Conservation (phyloP, 331 rosid genomes). For the Quercus lobata region DNA sequence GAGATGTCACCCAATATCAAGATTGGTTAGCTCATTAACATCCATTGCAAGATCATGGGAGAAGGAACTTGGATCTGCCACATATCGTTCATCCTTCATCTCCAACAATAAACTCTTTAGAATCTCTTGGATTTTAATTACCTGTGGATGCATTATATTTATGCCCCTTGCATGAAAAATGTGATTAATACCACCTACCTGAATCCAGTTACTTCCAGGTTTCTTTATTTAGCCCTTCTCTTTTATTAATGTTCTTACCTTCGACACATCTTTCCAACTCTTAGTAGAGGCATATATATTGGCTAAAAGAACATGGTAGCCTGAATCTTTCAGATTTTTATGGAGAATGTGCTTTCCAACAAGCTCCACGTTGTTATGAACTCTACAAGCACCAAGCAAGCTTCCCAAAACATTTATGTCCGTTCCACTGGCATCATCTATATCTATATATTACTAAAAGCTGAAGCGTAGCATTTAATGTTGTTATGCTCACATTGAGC, state of each 20-base stretch:
- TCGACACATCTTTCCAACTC: conserved; percentile 43
- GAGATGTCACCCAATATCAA: neutral
- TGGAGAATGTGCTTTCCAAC: conserved; percentile 13
- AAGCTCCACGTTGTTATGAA: conserved; percentile 42
- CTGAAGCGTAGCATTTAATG: too few species aligned
- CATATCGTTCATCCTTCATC: conserved; percentile 28
- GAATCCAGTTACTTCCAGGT: conserved; percentile 50
- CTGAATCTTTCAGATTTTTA: conserved; percentile 24
- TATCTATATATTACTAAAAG: too few species aligned
- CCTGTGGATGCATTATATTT: conserved; percentile 17
- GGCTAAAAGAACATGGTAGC: conserved; percentile 30
- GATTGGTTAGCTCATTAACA: neutral
- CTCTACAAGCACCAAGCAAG: conserved; percentile 49
- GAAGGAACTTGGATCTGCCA: conserved; percentile 7
- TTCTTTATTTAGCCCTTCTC: conserved; percentile 35
- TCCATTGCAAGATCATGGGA: neutral
- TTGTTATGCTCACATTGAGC: too few species aligned
- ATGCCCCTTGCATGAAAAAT: conserved; percentile 30
- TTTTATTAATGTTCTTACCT: conserved; percentile 36
- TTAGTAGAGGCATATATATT: conserved; percentile 38
- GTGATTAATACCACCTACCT: conserved; percentile 16
- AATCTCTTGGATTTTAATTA: conserved; percentile 31
- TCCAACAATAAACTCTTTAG: conserved; percentile 23
- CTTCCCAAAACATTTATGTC: conserved; percentile 53
- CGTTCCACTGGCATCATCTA: conserved; percentile 33